Base-by-base conservation (phyloP, 495 filamentous ascomycete species). In the Friedmanniomyces simplex region DNA sequence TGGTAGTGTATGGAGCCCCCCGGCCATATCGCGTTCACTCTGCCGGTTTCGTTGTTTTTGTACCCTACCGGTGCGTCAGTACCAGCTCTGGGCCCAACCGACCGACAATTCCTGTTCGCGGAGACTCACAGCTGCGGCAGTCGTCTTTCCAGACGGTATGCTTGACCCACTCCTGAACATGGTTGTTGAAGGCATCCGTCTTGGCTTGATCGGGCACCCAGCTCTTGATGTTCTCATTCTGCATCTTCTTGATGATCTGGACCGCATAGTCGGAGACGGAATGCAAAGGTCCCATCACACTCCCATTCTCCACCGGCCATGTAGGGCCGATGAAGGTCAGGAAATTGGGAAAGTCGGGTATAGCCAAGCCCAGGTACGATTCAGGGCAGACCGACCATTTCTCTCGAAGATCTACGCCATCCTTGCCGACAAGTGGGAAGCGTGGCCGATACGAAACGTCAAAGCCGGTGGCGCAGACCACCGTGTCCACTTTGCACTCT, bases 391-490 rank as follows among this genome's bases (percentile, higher is more conserved):
- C 36, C 42, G 64, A 66, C 67, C 67, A 72, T 52, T 69, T 71
- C 20, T 72, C 67, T 21, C 52, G 39, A 28, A 71, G 45, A 24
- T 67, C 57, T 7, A 71, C 54, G 0, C 70, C 68, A 47, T 67
- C 57, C 39, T 61, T 60, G 22, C 70, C 70, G 3, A 71, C 62
- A 36, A 72, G 21, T 0, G 67, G 65, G 59, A 72, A 72, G 8
- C 66, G 63, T 4, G 70, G 70, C 12, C 50, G 36, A 49, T 69
- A 72, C 11, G 62, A 63, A 18, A 68, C 66, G 46, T 72, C 70
- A 50, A 72, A 72, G 25, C 70, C 70, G 1, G 70, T 72, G 2
- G 70, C 68, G 43, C 70, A 72, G 30, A 71, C 51, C 42, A 72
- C 67, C 6, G 67, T 68, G 55, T 72, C 70, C 32, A 63, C 58